Percentiles rank a stretch among this genome's conserved stretches.
Conservation (phyloP, 257 asterid species). For the Coffea eugenioides region DNA sequence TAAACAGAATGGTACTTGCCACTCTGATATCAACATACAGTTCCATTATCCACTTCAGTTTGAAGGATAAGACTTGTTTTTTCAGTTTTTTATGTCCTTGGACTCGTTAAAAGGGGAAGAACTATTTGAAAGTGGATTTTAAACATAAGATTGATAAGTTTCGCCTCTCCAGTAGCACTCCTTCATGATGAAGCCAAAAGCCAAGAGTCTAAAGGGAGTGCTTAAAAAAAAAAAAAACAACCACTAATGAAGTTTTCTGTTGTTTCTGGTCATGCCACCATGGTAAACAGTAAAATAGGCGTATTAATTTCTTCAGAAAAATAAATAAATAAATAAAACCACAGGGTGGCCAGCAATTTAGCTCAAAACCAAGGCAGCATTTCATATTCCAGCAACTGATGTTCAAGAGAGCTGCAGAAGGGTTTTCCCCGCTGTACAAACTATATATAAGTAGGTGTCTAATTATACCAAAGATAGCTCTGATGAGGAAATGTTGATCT, state of each 20-base stretch:
- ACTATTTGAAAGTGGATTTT: background rate
- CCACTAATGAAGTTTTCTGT: too few species aligned
- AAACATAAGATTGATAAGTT: background rate
- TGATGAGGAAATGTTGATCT: background rate
- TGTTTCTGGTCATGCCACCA: background rate
- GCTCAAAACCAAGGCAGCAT: background rate
- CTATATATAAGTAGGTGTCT: background rate
- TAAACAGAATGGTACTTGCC: background rate
- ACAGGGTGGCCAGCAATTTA: background rate
- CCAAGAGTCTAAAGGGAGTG: background rate
- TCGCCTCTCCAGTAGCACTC: background rate
- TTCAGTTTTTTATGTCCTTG: background rate
- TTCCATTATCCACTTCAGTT: background rate
- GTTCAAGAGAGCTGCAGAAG: conserved; percentile 1
- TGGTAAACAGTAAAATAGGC: background rate
- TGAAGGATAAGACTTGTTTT: background rate
- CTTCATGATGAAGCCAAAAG: background rate
- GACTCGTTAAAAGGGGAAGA: background rate
- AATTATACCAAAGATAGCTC: background rate
- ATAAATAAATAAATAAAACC: background rate
- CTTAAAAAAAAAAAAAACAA: too few species aligned
- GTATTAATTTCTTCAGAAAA: background rate
- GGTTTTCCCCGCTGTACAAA: background rate
- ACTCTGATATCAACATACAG: background rate
- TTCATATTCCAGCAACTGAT: background rate